Evolutionary conservation across 139 green algal species (phyloP).

Genomic region (Chlorella ohadii): DNA sequence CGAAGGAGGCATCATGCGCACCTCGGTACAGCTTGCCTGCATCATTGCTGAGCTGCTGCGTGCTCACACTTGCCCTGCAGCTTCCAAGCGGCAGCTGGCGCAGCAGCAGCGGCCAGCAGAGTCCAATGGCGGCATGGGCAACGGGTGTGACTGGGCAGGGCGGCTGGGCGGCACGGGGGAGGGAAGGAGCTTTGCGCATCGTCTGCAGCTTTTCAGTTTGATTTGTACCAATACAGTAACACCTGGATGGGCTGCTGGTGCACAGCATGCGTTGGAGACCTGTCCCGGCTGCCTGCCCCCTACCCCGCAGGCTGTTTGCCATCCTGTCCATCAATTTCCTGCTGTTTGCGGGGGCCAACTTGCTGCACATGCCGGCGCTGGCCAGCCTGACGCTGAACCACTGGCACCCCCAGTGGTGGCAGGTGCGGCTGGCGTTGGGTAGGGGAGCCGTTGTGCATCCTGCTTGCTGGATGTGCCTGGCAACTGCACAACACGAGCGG

Average conservation of each 20-base stretch:
- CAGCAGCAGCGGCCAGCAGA: neutral
- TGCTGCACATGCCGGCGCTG: constrained; percentile 32
- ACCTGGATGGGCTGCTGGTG: too few species aligned
- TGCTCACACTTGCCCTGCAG: neutral
- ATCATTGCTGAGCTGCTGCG: too few species aligned
- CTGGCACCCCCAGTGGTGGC: constrained; percentile 46
- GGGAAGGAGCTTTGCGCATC: too few species aligned
- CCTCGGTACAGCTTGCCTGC: neutral
- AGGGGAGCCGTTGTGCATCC: too few species aligned
- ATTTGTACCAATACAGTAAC: too few species aligned
- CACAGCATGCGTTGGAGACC: too few species aligned
- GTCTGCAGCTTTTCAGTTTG: too few species aligned
- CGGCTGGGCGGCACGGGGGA: too few species aligned
- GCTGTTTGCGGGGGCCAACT: constrained; percentile 22
- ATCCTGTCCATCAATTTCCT: constrained; percentile 45
- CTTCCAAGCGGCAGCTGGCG: neutral
- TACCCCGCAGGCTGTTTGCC: constrained; percentile 7
- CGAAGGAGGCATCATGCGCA: too few species aligned
- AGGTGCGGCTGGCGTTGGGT: constrained; percentile 7
- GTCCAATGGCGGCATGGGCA: constrained; percentile 38
- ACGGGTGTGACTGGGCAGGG: constrained; percentile 11
- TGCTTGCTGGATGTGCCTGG: too few species aligned
- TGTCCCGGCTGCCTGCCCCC: too few species aligned
- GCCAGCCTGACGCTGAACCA: constrained; percentile 44
- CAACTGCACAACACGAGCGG: too few species aligned